A percentile compares a stretch with the other conserved stretches of the same genome.
Evolutionary conservation across 371 early-diverging fungal genomes (phyloP).

Genomic region (Dichotomocladium elegans): DNA sequence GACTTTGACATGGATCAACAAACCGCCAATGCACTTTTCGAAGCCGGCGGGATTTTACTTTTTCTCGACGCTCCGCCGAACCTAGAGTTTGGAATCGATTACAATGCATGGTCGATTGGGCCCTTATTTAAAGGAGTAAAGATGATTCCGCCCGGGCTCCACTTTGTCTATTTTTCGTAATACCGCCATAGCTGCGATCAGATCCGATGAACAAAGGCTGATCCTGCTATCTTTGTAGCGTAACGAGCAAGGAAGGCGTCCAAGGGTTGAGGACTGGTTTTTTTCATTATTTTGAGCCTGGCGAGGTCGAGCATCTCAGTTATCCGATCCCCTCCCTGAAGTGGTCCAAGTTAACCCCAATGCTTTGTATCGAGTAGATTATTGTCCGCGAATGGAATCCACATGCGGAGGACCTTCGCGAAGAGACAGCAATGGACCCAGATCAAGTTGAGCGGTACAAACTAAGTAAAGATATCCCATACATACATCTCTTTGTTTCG

Average conservation of each 20-base stretch:
- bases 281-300: slow-evolving; percentile 62
- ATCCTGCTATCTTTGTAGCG: slow-evolving; percentile 17
- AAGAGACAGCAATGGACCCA: slow-evolving; percentile 44
- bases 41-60: slow-evolving; percentile 73
- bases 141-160: slow-evolving; percentile 91
- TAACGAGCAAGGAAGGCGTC: slow-evolving; percentile 51
- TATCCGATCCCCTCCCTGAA: no score
- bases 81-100: slow-evolving; percentile 90
- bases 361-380: slow-evolving; percentile 40
- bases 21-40: slow-evolving; percentile 70
- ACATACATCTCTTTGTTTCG: no score
- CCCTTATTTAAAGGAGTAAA: slow-evolving; percentile 90
- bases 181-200: no score
- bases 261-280: slow-evolving; percentile 72
- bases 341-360: neutral
- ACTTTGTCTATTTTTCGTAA: slow-evolving; percentile 87
- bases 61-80: slow-evolving; percentile 80
- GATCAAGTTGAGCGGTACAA: slow-evolving; percentile 43
- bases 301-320: slow-evolving; percentile 45
- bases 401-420: slow-evolving; percentile 51
- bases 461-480: slow-evolving; percentile 27
- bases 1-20: slow-evolving; percentile 89
- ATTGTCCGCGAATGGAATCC: slow-evolving; percentile 71
- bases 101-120: slow-evolving; percentile 88
- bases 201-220: no score